Evolutionary conservation across 2,329 filamentous ascomycete species (phyloP).

Genomic region (Rhinocladiella similis): DNA sequence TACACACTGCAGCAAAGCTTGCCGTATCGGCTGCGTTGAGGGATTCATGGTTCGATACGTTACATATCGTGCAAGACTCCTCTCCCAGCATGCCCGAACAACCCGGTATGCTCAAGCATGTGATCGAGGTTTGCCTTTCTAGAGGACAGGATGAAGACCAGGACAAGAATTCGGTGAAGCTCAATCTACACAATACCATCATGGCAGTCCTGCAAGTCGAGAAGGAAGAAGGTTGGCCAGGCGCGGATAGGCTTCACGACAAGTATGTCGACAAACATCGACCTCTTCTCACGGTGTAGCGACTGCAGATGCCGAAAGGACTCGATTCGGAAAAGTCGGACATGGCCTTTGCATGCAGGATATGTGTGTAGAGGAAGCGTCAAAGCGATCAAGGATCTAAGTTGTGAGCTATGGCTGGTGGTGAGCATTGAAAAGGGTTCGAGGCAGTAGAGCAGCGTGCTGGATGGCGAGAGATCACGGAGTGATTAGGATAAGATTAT

Average conservation of each 20-base stretch:
- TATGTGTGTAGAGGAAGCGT: too few species aligned
- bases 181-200: background rate
- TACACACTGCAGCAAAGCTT: slow-evolving; percentile 9
- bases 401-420: too few species aligned
- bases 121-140: slow-evolving; percentile 9
- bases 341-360: too few species aligned
- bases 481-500: too few species aligned
- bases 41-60: slow-evolving; percentile 5
- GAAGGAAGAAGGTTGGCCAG: background rate
- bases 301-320: background rate
- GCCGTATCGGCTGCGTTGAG: slow-evolving; percentile 7
- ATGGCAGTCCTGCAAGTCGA: background rate
- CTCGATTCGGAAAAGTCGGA: too few species aligned
- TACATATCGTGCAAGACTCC: background rate
- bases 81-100: too few species aligned
- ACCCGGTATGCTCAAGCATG: background rate
- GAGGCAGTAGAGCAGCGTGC: too few species aligned
- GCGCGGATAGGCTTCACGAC: background rate
- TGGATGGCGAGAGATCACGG: too few species aligned
- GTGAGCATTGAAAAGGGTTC: too few species aligned
- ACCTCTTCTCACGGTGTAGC: background rate
- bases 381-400: too few species aligned
- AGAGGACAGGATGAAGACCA: background rate
- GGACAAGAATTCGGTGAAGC: background rate
- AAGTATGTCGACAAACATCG: background rate